These are phyloP conservation scores for Chaetomium sp. DNA, from an alignment of 2,329 filamentous ascomycete genomes.

Conservation along the genomic window DNA sequence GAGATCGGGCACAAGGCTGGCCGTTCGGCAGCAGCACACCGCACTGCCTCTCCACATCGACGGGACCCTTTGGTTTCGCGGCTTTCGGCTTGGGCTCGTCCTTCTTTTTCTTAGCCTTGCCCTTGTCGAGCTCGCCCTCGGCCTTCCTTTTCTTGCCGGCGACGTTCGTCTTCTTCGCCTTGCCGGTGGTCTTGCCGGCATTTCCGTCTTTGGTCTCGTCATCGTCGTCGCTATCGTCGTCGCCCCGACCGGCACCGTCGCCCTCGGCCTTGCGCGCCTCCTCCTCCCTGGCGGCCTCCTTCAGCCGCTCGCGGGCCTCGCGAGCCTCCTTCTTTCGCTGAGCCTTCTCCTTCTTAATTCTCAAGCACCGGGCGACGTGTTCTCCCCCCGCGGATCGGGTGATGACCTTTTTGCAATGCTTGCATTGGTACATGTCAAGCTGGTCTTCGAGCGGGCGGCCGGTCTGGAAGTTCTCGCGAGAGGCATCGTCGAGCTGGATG, in stretches of 20 bases:
- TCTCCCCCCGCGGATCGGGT: slow-evolving; percentile 72
- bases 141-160: slow-evolving; percentile 78
- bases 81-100: slow-evolving; percentile 84
- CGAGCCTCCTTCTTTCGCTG: slow-evolving; percentile 75
- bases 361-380: slow-evolving; percentile 82
- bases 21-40: slow-evolving; percentile 85
- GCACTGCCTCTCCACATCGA: slow-evolving; percentile 92
- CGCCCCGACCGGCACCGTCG: slow-evolving; percentile 50
- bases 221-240: slow-evolving; percentile 54
- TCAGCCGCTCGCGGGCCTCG: slow-evolving; percentile 68
- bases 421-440: slow-evolving; percentile 81
- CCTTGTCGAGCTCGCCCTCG: slow-evolving; percentile 76
- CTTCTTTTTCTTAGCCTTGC: slow-evolving; percentile 92
- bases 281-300: slow-evolving; percentile 61
- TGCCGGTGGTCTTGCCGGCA: slow-evolving; percentile 55
- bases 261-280: slow-evolving; percentile 56
- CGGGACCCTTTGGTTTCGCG: slow-evolving; percentile 85
- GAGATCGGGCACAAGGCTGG: slow-evolving; percentile 79
- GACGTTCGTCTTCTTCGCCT: slow-evolving; percentile 63
- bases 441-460: slow-evolving; percentile 80
- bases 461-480: slow-evolving; percentile 77
- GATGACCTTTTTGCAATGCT: slow-evolving; percentile 90
- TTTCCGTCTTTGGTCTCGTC: slow-evolving; percentile 48
- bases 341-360: slow-evolving; percentile 80
- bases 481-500: slow-evolving; percentile 72